Base-by-base conservation (phyloP, 441 rosid species). In the Mallotus japonicus region DNA sequence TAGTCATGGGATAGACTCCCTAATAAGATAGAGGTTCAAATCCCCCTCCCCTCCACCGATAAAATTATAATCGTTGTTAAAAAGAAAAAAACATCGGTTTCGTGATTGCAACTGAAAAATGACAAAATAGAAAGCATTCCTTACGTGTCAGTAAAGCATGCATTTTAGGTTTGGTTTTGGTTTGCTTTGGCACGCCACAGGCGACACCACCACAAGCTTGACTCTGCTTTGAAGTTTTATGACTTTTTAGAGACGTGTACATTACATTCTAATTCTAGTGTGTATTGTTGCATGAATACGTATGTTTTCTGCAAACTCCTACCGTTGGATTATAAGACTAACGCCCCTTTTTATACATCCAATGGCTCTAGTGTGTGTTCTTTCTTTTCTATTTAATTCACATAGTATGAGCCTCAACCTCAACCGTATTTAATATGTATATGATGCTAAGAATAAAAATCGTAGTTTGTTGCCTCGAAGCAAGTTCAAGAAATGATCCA, bases 141-240 rank as follows among this genome's bases (percentile, higher is more conserved):
- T 69, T 46, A 66, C 82, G 74, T 76, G 79, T 67, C 67, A 47
- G 51, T 0, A 19, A 75, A 70, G 76, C 73, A 66, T 66, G 72
- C 49, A 32, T 8, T 58, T 7, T 55, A 37, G 13, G 42, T 28
- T 4, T 53, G 50, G 49, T 9, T 44, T 8, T 4, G 47, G 3
- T 34, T 34, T 37, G 40, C 6, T 37, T 37, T 37, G 40, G 40
- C 40, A 37, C 40, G 40, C 40, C 24, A n/a, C 75, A 81, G 77
- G 77, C 83, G 62, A 72, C 78, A 22, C 66, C 40, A 3, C n/a
- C n/a, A n/a, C n/a, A n/a, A n/a, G 6, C 28, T 44, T 24, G 60
- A 58, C 62, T 42, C 68, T 6, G 8, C 19, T 72, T 54, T 44
- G 51, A 44, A 42, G 47, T 42, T 19, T 53, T 49, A 5, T 34